These are phyloP conservation scores for Trametes hirsuta DNA, from an alignment of 1,284 basidiomycete species.

Conservation along the genomic window DNA sequence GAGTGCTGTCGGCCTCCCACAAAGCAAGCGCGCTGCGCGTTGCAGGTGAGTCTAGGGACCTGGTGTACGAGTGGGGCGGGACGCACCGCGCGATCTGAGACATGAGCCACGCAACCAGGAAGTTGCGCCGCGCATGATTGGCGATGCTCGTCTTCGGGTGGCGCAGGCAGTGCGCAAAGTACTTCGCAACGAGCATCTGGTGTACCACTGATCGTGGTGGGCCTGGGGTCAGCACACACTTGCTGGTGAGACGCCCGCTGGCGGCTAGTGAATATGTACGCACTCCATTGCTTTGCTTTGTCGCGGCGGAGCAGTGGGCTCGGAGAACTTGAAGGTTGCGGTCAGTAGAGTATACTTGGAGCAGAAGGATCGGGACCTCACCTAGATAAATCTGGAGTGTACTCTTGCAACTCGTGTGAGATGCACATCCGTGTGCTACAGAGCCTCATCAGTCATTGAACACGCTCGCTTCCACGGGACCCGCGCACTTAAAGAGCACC, in stretches of 20 bases:
- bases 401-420: neutral
- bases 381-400: neutral
- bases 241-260: too few species aligned
- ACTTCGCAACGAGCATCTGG: conserved; percentile 57
- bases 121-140: conserved; percentile 55
- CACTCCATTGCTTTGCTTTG: neutral
- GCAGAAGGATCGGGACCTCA: neutral
- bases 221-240: neutral
- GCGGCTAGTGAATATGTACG: neutral
- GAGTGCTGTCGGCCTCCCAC: conserved; percentile 61
- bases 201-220: conserved; percentile 45
- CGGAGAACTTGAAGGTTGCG: neutral
- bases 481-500: conserved; percentile 70
- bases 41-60: neutral
- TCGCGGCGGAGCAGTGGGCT: neutral
- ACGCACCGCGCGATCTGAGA: conserved; percentile 62
- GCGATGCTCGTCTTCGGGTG: conserved; percentile 51
- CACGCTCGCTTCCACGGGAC: neutral
- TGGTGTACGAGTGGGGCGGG: conserved; percentile 7
- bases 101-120: conserved; percentile 78
- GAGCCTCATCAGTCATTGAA: neutral
- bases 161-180: conserved; percentile 34
- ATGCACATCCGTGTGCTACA: neutral
- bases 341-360: neutral
- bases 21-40: conserved; percentile 52